phyloP scores from a whole-genome alignment of 257 asterid genomes.

The Plantago elongata region DNA sequence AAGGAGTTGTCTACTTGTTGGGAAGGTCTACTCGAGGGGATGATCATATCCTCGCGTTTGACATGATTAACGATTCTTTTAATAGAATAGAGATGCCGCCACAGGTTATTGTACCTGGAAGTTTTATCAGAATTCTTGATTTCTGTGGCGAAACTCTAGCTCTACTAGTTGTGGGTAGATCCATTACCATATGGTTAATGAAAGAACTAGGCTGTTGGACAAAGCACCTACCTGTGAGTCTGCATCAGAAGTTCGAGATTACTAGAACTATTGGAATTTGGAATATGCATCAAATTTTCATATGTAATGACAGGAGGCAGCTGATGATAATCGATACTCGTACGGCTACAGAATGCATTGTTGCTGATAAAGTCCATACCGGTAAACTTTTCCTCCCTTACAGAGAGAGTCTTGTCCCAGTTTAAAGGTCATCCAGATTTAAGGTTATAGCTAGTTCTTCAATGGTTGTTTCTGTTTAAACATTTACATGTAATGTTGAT shows the following conservation, averaged over 20 bases:
- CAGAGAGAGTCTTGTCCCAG: background rate
- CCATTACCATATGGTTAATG: background rate
- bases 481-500: no score
- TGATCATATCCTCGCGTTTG: background rate
- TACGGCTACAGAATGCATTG: background rate
- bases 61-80: background rate
- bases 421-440: background rate
- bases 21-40: background rate
- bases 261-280: background rate
- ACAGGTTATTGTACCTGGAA: background rate
- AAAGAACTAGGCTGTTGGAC: background rate
- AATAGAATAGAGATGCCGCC: background rate
- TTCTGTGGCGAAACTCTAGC: background rate
- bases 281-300: background rate
- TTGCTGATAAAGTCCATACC: background rate
- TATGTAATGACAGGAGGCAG: no score
- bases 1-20: background rate
- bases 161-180: background rate
- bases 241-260: background rate
- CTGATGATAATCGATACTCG: background rate
- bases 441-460: no score
- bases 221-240: background rate
- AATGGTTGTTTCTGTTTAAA: no score
- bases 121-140: background rate
- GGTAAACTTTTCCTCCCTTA: background rate